A percentile compares a stretch with the other conserved stretches of the same genome.
Evolutionary conservation across 305 asterid species (phyloP).

Genomic region (Fraxinus greggii): DNA sequence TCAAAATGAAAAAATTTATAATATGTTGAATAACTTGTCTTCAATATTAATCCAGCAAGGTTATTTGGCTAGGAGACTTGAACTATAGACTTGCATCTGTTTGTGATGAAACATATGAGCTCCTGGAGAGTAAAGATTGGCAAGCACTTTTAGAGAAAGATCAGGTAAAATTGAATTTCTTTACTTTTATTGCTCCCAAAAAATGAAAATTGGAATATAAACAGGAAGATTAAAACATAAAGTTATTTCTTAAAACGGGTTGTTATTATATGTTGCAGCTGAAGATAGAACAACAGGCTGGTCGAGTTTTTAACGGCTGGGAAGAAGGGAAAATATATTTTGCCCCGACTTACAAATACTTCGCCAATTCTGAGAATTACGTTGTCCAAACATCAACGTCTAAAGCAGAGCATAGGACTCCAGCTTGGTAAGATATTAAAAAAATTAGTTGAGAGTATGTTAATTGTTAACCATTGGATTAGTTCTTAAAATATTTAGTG

Average conservation of each 20-base stretch:
- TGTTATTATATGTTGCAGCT: constrained; percentile 40
- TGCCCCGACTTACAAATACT: constrained; percentile 86
- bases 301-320: constrained; percentile 75
- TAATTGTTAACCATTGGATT: too few species aligned
- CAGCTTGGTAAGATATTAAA: constrained; percentile 67
- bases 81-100: constrained; percentile 67
- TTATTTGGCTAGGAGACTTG: constrained; percentile 85
- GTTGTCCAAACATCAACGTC: constrained; percentile 48
- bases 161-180: constrained; percentile 43
- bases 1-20: too few species aligned
- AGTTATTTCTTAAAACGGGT: not conserved
- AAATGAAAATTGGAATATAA: not conserved
- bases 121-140: constrained; percentile 62
- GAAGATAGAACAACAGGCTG: constrained; percentile 61
- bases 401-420: constrained; percentile 61
- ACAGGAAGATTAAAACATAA: not conserved
- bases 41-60: constrained; percentile 41
- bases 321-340: constrained; percentile 70
- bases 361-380: constrained; percentile 55
- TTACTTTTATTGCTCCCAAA: not conserved
- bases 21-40: not conserved
- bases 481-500: not conserved
- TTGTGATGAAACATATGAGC: constrained; percentile 41
- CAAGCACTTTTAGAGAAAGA: constrained; percentile 65
- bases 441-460: too few species aligned